phyloP scores from a whole-genome alignment of 2,329 filamentous ascomycete species.

The Exophiala aquamarina region DNA sequence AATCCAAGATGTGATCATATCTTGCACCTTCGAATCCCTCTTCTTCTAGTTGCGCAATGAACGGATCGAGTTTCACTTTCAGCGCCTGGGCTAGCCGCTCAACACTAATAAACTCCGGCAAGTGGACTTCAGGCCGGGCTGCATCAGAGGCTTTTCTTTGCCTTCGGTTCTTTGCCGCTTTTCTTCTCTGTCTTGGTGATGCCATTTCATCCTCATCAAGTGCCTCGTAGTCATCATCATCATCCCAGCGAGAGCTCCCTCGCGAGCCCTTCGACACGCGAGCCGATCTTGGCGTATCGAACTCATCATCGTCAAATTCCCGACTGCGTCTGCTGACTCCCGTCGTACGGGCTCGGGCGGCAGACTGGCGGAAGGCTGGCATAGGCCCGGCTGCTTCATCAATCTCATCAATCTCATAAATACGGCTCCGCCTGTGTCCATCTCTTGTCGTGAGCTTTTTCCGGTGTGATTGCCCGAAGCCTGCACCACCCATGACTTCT shows the following conservation, averaged over 20 bases:
- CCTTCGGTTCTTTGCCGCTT: slow-evolving; percentile 36
- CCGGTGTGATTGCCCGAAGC: background rate
- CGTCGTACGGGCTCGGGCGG: slow-evolving; percentile 1
- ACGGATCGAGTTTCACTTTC: slow-evolving; percentile 67
- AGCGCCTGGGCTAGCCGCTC: slow-evolving; percentile 74
- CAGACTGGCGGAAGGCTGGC: too few relatives aligned
- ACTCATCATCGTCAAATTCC: background rate
- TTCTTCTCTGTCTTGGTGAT: slow-evolving; percentile 11
- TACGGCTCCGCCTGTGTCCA: slow-evolving; percentile 16
- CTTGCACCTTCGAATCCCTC: slow-evolving; percentile 87
- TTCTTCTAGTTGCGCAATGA: slow-evolving; percentile 73
- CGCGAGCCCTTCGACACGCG: background rate
- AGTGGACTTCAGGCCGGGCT: slow-evolving; percentile 62
- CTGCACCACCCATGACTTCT: background rate
- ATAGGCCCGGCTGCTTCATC: slow-evolving; percentile 5
- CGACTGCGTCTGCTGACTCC: slow-evolving; percentile 20
- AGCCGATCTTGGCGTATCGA: background rate
- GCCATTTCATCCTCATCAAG: too few relatives aligned
- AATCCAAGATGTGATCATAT: slow-evolving; percentile 81
- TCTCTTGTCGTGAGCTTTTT: slow-evolving; percentile 6
- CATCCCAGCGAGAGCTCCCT: background rate
- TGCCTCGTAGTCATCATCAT: too few relatives aligned
- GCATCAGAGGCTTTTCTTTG: slow-evolving; percentile 39
- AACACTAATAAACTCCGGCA: slow-evolving; percentile 93
- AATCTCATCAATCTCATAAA: slow-evolving; percentile 23